Percentiles rank a stretch among this genome's conserved stretches.
phyloP scores from a whole-genome alignment of 371 early-diverging fungal genomes.

The Apophysomyces elegans region DNA sequence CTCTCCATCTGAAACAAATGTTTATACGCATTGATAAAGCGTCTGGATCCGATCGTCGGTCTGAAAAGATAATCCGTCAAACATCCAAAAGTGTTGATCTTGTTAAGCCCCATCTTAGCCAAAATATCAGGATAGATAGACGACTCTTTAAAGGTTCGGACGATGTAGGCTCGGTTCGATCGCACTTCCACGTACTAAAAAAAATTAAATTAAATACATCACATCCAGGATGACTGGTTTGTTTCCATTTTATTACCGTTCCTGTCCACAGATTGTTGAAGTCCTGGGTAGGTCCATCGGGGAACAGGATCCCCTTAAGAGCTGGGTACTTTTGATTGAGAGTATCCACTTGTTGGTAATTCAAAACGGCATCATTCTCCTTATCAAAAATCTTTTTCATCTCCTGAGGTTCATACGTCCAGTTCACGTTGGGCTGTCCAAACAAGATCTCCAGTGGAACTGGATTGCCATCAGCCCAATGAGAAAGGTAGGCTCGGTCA shows the following conservation, averaged over 20 bases:
- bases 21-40: conserved; percentile 34
- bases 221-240: neutral
- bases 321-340: conserved; percentile 33
- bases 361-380: conserved; percentile 15
- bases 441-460: conserved; percentile 37
- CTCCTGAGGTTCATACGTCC: conserved; percentile 32
- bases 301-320: conserved; percentile 31
- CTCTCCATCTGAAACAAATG: conserved; percentile 36
- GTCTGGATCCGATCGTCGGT: conserved; percentile 36
- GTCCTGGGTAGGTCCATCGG: conserved; percentile 33
- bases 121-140: conserved; percentile 26
- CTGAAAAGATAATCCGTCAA: conserved; percentile 39
- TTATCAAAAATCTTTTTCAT: conserved; percentile 23
- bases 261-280: conserved; percentile 38
- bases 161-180: conserved; percentile 41
- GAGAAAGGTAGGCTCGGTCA: conserved; percentile 35
- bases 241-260: conserved; percentile 18
- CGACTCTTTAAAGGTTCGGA: conserved; percentile 37
- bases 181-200: conserved; percentile 30
- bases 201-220: no score
- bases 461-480: conserved; percentile 41
- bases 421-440: conserved; percentile 38
- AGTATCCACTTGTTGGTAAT: conserved; percentile 28
- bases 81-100: conserved; percentile 39
- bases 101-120: conserved; percentile 28